These are phyloP conservation scores for Candida ulmi DNA, from an alignment of 805 yeast genomes.

Conservation along the genomic window DNA sequence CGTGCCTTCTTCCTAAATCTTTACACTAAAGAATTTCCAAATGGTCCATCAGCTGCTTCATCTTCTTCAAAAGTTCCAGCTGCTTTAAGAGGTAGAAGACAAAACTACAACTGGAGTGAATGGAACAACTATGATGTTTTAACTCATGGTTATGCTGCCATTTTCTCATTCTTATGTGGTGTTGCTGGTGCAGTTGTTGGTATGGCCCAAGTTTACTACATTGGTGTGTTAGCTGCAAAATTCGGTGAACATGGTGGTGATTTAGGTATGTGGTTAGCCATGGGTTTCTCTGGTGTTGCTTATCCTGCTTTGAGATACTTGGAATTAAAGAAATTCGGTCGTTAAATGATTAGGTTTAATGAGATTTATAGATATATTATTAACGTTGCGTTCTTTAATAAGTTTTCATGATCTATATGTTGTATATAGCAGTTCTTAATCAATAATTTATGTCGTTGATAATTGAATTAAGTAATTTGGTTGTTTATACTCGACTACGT, in stretches of 20 bases:
- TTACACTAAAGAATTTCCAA: constrained; percentile 39
- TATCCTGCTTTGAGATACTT: constrained; percentile 63
- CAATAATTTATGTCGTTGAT: too few species aligned
- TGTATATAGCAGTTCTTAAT: too few species aligned
- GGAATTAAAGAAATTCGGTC: constrained; percentile 55
- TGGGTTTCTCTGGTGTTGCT: constrained; percentile 60
- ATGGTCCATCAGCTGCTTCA: constrained; percentile 5
- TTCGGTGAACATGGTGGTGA: constrained; percentile 74
- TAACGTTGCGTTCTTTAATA: too few species aligned
- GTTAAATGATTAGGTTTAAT: constrained; percentile 17
- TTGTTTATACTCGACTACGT: too few species aligned
- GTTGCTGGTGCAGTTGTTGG: constrained; percentile 81
- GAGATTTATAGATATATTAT: too few species aligned
- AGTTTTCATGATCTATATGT: not conserved
- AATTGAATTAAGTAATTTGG: too few species aligned
- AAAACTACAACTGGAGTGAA: constrained; percentile 62
- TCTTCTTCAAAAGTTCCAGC: constrained; percentile 3
- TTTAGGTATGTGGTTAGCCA: constrained; percentile 72
- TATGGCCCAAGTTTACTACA: constrained; percentile 82
- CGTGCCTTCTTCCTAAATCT: constrained; percentile 41
- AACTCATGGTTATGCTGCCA: constrained; percentile 70
- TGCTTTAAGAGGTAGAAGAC: constrained; percentile 23
- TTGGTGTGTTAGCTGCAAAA: constrained; percentile 64
- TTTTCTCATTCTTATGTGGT: constrained; percentile 60
- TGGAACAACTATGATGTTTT: constrained; percentile 62